A percentile compares a stretch with the other conserved stretches of the same genome.
These are phyloP conservation scores for Cryptococcus sp. DNA, from an alignment of 1,284 basidiomycete genomes.

Conservation along the genomic window DNA sequence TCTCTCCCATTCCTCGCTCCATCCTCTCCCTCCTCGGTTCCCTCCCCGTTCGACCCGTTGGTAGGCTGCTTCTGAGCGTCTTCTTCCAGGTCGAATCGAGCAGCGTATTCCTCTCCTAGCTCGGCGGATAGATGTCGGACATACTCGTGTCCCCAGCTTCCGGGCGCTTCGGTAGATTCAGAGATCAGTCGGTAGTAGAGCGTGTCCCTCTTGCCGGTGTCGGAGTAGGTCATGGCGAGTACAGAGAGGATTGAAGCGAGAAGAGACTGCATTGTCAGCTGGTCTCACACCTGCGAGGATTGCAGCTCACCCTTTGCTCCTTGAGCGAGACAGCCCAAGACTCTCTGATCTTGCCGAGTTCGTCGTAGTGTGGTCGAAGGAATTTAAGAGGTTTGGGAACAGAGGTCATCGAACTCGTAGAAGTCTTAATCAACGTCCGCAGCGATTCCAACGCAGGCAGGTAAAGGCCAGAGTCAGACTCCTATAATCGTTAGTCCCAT, in stretches of 20 bases:
- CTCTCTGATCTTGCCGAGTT: constrained; percentile 75
- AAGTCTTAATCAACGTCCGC: constrained; percentile 88
- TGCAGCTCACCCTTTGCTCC: constrained; percentile 65
- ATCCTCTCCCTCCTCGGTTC: constrained; percentile 2
- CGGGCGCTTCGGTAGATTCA: constrained; percentile 77
- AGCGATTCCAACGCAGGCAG: constrained; percentile 89
- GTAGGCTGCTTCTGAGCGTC: constrained; percentile 2
- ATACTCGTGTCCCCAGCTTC: constrained; percentile 98
- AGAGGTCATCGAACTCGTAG: constrained; percentile 99
- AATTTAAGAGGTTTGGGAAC: constrained; percentile 99
- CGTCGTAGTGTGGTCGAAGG: constrained; percentile 88
- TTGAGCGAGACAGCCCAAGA: constrained; percentile 60
- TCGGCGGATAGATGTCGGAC: constrained; percentile 95
- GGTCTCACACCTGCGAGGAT: neutral
- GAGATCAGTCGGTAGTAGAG: constrained; percentile 84
- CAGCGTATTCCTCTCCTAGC: constrained; percentile 83
- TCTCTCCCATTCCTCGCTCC: constrained; percentile 21
- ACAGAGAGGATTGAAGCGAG: constrained; percentile 99
- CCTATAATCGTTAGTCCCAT: constrained; percentile 54
- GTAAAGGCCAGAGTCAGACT: constrained; percentile 78
- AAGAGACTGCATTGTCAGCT: constrained; percentile 57
- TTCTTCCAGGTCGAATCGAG: constrained; percentile 47
- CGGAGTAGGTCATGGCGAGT: constrained; percentile 99
- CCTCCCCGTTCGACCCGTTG: constrained; percentile 10
- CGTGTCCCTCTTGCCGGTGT: constrained; percentile 90